Evolutionary conservation across 1,139 yeast genomes (phyloP).

Genomic region (Geotrichum bryndzae): DNA sequence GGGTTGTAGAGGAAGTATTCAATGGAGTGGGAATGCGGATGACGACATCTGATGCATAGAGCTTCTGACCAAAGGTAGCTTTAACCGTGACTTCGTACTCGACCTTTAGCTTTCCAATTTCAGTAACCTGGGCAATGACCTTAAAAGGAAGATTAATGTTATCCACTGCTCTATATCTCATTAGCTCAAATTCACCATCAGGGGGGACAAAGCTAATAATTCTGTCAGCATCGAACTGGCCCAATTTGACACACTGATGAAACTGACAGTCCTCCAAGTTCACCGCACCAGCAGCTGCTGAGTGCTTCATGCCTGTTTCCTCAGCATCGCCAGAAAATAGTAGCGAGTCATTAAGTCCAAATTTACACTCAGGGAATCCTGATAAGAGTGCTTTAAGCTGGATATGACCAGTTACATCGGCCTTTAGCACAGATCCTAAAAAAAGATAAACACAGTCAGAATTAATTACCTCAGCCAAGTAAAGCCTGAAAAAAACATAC

Average conservation of each 20-base stretch:
- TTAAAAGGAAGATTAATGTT: constrained; percentile 67
- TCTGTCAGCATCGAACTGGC: constrained; percentile 60
- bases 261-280: constrained; percentile 73
- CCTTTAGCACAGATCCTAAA: constrained; percentile 47
- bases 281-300: constrained; percentile 47
- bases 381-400: constrained; percentile 65
- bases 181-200: constrained; percentile 85
- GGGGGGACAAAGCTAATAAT: constrained; percentile 78
- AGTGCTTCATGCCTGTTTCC: constrained; percentile 25
- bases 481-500: constrained; percentile 31
- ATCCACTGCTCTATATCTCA: constrained; percentile 61
- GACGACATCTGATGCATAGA: constrained; percentile 60
- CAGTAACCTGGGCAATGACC: constrained; percentile 55
- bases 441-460: background rate
- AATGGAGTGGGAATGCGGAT: constrained; percentile 67
- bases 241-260: constrained; percentile 78
- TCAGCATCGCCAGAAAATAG: constrained; percentile 25
- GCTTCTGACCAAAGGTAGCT: constrained; percentile 56
- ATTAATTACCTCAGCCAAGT: constrained; percentile 34
- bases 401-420: constrained; percentile 74
- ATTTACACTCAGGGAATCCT: constrained; percentile 70
- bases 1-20: constrained; percentile 46
- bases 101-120: constrained; percentile 44
- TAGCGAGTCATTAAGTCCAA: constrained; percentile 52
- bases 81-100: constrained; percentile 56